Evolutionary conservation across 2,329 filamentous ascomycete species (phyloP).

Genomic region (Phoma sp.): DNA sequence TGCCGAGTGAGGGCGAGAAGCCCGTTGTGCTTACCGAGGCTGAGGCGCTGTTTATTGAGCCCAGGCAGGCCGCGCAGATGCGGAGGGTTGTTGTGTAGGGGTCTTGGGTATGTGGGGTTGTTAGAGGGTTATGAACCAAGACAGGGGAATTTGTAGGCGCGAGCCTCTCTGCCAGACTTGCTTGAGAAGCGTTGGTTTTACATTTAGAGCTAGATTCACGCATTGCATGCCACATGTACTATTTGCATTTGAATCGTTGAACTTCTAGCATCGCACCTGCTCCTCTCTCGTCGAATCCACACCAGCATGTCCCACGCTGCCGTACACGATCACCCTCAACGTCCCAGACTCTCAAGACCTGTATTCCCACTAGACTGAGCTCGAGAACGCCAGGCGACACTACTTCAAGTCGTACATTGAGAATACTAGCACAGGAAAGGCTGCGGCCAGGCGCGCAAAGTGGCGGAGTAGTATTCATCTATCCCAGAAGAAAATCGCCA

Average conservation of each 20-base stretch:
- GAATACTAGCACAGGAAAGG: background rate
- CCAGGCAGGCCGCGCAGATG: conserved; percentile 71
- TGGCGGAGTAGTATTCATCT: background rate
- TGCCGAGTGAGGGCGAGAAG: conserved; percentile 69
- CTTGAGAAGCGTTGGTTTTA: no score
- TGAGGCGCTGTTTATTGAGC: conserved; percentile 86
- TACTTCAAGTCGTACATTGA: background rate
- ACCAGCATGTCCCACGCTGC: no score
- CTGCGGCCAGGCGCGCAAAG: background rate
- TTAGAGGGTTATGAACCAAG: background rate
- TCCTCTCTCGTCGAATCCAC: no score
- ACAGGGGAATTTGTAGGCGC: background rate
- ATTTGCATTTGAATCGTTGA: no score
- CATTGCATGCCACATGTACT: no score
- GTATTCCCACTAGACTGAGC: no score
- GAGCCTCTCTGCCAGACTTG: background rate
- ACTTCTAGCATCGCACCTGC: no score
- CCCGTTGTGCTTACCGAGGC: conserved; percentile 78
- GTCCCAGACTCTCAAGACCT: background rate
- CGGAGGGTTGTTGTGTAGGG: conserved; percentile 33
- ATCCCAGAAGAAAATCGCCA: no score
- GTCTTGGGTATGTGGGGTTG: background rate
- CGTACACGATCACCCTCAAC: no score
- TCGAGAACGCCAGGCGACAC: background rate
- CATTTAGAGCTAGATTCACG: background rate